Percentiles rank a stretch among this genome's conserved stretches.
phyloP scores from a whole-genome alignment of 1,284 basidiomycete species.

The Mrakiaceae sp. region DNA sequence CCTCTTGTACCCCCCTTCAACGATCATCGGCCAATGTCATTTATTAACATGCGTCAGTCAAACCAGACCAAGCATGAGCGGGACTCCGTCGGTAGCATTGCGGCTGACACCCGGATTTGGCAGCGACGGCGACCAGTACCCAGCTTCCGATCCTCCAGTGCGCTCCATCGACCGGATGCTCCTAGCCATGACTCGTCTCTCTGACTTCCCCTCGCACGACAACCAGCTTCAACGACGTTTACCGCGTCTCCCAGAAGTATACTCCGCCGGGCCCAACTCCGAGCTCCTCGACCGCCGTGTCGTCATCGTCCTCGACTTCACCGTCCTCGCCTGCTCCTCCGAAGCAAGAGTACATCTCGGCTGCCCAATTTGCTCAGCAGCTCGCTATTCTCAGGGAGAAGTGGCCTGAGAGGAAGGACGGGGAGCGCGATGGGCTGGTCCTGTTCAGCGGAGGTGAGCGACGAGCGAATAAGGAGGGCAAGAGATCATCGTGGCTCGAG shows the following conservation, averaged over 20 bases:
- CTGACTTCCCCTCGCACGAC: slow-evolving; percentile 18
- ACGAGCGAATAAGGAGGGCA: slow-evolving; percentile 26
- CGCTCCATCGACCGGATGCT: neutral
- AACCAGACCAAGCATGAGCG: no score
- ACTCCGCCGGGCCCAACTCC: slow-evolving; percentile 23
- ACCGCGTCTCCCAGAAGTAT: slow-evolving; percentile 47
- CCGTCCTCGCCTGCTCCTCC: slow-evolving; percentile 16
- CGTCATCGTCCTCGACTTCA: slow-evolving; percentile 14
- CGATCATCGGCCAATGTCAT: no score
- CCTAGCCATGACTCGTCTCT: neutral
- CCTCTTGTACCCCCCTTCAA: neutral
- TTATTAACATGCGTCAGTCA: no score
- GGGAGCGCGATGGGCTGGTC: slow-evolving; percentile 56
- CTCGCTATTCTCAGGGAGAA: slow-evolving; percentile 25
- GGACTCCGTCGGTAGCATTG: no score
- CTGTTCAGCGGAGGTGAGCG: slow-evolving; percentile 70
- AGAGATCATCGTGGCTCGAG: neutral
- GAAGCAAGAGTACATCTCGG: slow-evolving; percentile 24
- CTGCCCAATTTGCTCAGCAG: slow-evolving; percentile 38
- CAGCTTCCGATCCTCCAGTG: neutral
- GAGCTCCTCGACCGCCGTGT: neutral
- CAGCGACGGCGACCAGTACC: neutral
- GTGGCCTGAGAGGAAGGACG: slow-evolving; percentile 38
- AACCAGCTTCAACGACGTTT: slow-evolving; percentile 63
- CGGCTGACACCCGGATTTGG: neutral